phyloP scores from a whole-genome alignment of 2,329 filamentous ascomycete species.

The Sclerotinia minor region DNA sequence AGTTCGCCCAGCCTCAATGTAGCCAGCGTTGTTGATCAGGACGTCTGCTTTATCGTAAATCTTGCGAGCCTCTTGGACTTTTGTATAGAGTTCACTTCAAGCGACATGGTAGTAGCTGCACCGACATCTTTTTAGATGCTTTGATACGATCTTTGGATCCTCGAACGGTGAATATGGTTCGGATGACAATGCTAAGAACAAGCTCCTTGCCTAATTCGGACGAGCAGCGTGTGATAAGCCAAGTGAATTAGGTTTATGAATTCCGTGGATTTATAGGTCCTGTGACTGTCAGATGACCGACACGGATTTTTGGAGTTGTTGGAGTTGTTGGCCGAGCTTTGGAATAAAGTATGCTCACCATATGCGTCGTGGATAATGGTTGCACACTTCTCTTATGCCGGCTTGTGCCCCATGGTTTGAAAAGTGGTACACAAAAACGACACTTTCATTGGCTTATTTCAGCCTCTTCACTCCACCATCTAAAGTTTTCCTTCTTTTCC shows the following conservation, averaged over 20 bases:
- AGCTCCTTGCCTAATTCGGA: slow-evolving; percentile 32
- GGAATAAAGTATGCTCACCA: too few relatives aligned
- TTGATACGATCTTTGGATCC: slow-evolving; percentile 41
- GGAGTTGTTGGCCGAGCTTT: not conserved
- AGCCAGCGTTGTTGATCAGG: slow-evolving; percentile 43
- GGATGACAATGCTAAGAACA: slow-evolving; percentile 27
- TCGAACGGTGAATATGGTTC: slow-evolving; percentile 30
- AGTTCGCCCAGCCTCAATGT: slow-evolving; percentile 33
- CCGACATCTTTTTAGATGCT: slow-evolving; percentile 48
- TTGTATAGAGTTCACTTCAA: slow-evolving; percentile 50
- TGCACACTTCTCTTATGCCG: too few relatives aligned
- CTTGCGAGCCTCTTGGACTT: slow-evolving; percentile 42
- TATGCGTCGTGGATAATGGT: too few relatives aligned
- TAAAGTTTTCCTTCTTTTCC: too few relatives aligned
- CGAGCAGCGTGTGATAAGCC: slow-evolving; percentile 33
- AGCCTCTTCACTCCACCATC: too few relatives aligned
- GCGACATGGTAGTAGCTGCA: slow-evolving; percentile 46
- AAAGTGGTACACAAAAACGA: too few relatives aligned
- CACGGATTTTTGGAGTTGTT: too few relatives aligned
- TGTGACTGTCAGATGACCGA: not conserved
- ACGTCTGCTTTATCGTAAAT: slow-evolving; percentile 40
- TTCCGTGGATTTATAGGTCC: not conserved
- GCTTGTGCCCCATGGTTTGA: too few relatives aligned
- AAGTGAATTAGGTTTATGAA: slow-evolving; percentile 21
- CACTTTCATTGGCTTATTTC: too few relatives aligned